Base-by-base conservation (phyloP, 2,329 filamentous ascomycete genomes). In the Colletotrichum echinochloae region DNA sequence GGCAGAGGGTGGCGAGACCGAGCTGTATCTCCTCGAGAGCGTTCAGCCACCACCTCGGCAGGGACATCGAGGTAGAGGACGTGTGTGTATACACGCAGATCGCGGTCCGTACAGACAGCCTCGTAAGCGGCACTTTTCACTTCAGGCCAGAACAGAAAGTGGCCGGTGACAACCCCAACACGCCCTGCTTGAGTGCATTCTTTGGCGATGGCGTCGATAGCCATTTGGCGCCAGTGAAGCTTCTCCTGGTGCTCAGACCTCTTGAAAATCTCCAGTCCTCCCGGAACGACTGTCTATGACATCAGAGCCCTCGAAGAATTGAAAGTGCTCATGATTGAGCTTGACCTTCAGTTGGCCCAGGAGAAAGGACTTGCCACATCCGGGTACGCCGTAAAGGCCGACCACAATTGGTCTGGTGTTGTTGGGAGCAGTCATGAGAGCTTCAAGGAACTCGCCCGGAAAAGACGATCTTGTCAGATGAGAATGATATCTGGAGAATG, bases 11-110 rank as follows among this genome's bases (percentile, higher is more conserved):
- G 73, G 0, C 86, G 85, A 8, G 12, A 48, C 70, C 81, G 81
- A 18, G 66, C 37, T 0, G 26, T 74, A 72, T 90, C 86, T 0
- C 77, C 60, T 0, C 37, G 44, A n/a, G 81, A 79, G 23, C 79
- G 82, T 51, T 82, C 61, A 0, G 70, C 70, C 20, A 90, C 76
- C 0, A 76, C 30, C 1, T 81, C 73, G 0, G 80, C 72, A 1
- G 80, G 73, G 1, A 82, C 74, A 52, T 87, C 77, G 35, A 91
- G 74, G 73, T 91, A 91, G 16, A 91, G 52, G 18, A 92, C 87
- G 73, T 91, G 88, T 0, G 87, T 89, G 75, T 83, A 91, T 0
- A 77, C 81, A 0, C 79, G 52, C 5, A 84, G 59, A 66, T 91
- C 88, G 9, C 74, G 78, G 2, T 77, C 14, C 0, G 86, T 90